phyloP scores from a whole-genome alignment of 495 filamentous ascomycete genomes.

The Neurospora tetraspora region DNA sequence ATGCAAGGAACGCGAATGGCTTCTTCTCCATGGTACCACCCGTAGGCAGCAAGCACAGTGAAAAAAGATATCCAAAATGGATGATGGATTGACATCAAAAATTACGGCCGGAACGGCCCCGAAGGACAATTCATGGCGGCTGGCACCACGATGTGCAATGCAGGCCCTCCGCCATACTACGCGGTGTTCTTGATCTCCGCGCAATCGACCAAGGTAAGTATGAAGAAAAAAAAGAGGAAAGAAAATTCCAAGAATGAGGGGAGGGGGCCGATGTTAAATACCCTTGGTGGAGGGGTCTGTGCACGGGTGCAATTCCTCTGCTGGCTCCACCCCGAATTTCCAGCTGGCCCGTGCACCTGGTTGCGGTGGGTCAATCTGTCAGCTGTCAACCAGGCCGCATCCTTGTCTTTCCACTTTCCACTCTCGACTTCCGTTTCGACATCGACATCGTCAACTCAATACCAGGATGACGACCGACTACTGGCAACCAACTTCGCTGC shows the following conservation, averaged over 20 bases:
- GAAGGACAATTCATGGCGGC: constrained; percentile 17
- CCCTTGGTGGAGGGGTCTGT: background rate
- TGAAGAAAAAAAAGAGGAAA: constrained; percentile 14
- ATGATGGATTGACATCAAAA: constrained; percentile 10
- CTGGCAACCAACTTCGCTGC: background rate
- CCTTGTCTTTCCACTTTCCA: background rate
- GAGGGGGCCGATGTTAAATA: constrained; percentile 1
- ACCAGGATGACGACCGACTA: background rate
- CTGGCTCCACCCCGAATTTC: background rate
- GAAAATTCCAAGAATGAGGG: constrained; percentile 4
- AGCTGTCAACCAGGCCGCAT: background rate
- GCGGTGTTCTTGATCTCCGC: constrained; percentile 10
- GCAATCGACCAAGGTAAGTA: constrained; percentile 19
- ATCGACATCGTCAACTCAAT: background rate
- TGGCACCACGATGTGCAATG: constrained; percentile 18
- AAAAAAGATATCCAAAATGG: constrained; percentile 9
- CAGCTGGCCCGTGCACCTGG: background rate
- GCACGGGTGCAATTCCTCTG: constrained; percentile 3
- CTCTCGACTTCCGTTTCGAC: background rate
- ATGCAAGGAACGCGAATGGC: background rate
- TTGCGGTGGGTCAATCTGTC: background rate
- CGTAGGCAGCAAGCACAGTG: constrained; percentile 8
- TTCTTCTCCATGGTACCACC: constrained; percentile 13
- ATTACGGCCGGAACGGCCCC: constrained; percentile 17
- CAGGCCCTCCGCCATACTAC: constrained; percentile 13